phyloP scores from a whole-genome alignment of 176 grass and related monocot genomes.

The Calamus simplicifolius region DNA sequence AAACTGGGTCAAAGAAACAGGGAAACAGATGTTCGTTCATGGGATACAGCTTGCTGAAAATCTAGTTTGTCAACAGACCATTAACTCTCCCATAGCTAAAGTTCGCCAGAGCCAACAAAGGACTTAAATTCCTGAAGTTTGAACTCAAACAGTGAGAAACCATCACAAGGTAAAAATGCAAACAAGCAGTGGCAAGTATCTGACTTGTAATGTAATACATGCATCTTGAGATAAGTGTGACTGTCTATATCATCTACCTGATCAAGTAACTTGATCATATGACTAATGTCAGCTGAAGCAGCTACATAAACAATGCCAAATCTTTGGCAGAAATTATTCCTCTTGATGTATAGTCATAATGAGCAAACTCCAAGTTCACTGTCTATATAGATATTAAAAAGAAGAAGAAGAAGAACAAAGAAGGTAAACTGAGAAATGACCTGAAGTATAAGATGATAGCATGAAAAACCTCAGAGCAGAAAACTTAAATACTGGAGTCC shows the following conservation, averaged over 20 bases:
- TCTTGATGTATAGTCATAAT: slow-evolving; percentile 78
- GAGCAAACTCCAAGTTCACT: slow-evolving; percentile 71
- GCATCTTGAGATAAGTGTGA: slow-evolving; percentile 44
- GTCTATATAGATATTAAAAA: slow-evolving; percentile 35
- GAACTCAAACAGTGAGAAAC: neutral
- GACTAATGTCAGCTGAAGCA: slow-evolving; percentile 81
- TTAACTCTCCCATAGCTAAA: slow-evolving; percentile 80
- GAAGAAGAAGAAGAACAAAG: slow-evolving; percentile 10
- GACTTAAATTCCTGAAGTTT: slow-evolving; percentile 68
- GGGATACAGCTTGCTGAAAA: slow-evolving; percentile 62
- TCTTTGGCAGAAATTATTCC: slow-evolving; percentile 70
- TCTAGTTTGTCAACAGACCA: slow-evolving; percentile 77
- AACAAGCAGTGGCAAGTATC: neutral
- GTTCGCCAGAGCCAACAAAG: slow-evolving; percentile 72
- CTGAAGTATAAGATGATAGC: too few relatives aligned
- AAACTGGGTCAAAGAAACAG: too few relatives aligned
- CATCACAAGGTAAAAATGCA: too few relatives aligned
- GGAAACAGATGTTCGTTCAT: slow-evolving; percentile 34
- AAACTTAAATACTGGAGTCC: too few relatives aligned
- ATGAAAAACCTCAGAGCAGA: too few relatives aligned
- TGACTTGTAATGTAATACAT: slow-evolving; percentile 74
- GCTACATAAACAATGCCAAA: slow-evolving; percentile 90
- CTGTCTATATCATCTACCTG: slow-evolving; percentile 51
- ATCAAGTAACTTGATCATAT: slow-evolving; percentile 70
- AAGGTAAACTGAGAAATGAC: slow-evolving; percentile 11